These are phyloP conservation scores for Clonostachys sp. DNA, from an alignment of 2,329 filamentous ascomycete genomes.

Conservation along the genomic window DNA sequence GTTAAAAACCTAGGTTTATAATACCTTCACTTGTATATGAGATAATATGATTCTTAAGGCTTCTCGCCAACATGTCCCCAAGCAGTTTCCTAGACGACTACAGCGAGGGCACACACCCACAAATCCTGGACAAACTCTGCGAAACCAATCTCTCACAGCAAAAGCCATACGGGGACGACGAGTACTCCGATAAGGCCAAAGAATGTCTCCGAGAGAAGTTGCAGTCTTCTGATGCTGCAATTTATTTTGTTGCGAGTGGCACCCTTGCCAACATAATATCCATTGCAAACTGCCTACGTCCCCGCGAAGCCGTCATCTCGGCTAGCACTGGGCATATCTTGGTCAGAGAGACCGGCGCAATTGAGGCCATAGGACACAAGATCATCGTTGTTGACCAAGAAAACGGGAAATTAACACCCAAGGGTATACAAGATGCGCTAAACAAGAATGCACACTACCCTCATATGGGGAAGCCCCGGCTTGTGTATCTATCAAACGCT, in stretches of 20 bases:
- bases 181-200: constrained; percentile 34
- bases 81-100: constrained; percentile 48
- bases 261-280: constrained; percentile 47
- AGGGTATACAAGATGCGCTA: constrained; percentile 31
- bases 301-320: constrained; percentile 46
- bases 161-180: constrained; percentile 39
- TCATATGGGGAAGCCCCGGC: constrained; percentile 42
- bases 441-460: constrained; percentile 45
- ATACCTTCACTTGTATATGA: no score
- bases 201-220: constrained; percentile 31
- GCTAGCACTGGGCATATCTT: constrained; percentile 44
- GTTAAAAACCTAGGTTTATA: no score
- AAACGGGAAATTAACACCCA: constrained; percentile 42
- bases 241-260: constrained; percentile 47
- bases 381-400: constrained; percentile 40
- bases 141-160: constrained; percentile 38
- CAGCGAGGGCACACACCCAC: constrained; percentile 44
- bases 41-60: no score
- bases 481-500: constrained; percentile 47
- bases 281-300: constrained; percentile 43
- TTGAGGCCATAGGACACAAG: constrained; percentile 46
- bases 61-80: no score
- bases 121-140: constrained; percentile 39
- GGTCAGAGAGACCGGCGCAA: constrained; percentile 42
- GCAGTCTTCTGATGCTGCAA: constrained; percentile 30